These are phyloP conservation scores for Cladosporium velox DNA, from an alignment of 2,329 filamentous ascomycete genomes.

Conservation along the genomic window DNA sequence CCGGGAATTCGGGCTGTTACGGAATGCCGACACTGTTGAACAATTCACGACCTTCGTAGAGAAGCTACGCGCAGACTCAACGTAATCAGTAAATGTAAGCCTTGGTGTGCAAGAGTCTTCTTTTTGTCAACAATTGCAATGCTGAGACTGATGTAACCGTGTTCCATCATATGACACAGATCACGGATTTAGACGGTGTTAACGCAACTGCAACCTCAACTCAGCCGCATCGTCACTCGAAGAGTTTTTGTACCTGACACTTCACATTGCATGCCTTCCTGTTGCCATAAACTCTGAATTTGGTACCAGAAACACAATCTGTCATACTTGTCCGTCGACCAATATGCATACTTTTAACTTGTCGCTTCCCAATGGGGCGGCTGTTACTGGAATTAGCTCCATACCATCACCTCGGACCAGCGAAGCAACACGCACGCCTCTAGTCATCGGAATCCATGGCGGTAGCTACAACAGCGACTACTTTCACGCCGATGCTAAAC, in stretches of 20 bases:
- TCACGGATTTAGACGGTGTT: neutral
- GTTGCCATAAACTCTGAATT: neutral
- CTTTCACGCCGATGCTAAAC: constrained; percentile 4
- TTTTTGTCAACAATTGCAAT: neutral
- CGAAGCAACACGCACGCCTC: neutral
- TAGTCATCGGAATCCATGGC: constrained; percentile 8
- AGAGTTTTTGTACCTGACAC: neutral
- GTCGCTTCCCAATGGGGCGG: neutral
- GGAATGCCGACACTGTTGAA: neutral
- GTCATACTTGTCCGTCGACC: too few relatives aligned
- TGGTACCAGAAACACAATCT: neutral
- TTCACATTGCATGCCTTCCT: neutral
- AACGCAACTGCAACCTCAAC: neutral
- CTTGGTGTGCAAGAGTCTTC: neutral
- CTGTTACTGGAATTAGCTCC: neutral
- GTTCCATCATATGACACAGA: neutral
- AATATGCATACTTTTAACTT: neutral
- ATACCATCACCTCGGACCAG: neutral
- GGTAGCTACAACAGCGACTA: constrained; percentile 9
- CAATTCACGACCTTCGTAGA: neutral
- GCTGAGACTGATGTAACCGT: too few relatives aligned
- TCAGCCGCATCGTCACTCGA: neutral
- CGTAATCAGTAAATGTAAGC: neutral
- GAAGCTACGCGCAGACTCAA: neutral
- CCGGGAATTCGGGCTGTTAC: neutral